These are phyloP conservation scores for Clathrospora elynae DNA, from an alignment of 2,329 filamentous ascomycete species.

Conservation along the genomic window DNA sequence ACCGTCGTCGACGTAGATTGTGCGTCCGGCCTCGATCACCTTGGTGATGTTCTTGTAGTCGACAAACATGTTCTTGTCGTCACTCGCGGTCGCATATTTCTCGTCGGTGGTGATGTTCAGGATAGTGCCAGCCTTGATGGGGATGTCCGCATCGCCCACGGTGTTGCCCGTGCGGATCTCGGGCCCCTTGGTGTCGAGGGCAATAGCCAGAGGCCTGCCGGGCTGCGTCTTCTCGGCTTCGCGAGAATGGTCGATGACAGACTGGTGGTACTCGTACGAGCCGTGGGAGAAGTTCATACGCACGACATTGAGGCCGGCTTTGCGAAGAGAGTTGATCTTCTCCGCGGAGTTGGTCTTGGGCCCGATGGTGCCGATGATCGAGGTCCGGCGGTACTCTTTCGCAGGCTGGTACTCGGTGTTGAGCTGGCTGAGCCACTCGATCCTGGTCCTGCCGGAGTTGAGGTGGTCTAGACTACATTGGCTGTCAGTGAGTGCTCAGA, in stretches of 20 bases:
- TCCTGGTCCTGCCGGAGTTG: slow-evolving; percentile 70
- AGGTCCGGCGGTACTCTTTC: slow-evolving; percentile 92
- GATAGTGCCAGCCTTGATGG: slow-evolving; percentile 80
- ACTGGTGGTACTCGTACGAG: slow-evolving; percentile 95
- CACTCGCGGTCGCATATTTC: slow-evolving; percentile 79
- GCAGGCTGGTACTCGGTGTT: slow-evolving; percentile 87
- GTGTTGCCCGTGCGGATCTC: slow-evolving; percentile 87
- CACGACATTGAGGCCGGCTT: slow-evolving; percentile 92
- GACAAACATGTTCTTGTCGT: slow-evolving; percentile 96
- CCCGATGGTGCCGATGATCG: slow-evolving; percentile 98
- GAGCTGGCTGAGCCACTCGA: slow-evolving; percentile 75
- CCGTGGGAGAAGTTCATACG: slow-evolving; percentile 99
- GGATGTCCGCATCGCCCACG: slow-evolving; percentile 71
- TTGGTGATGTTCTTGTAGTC: slow-evolving; percentile 99
- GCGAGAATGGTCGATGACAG: slow-evolving; percentile 94
- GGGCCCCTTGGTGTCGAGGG: slow-evolving; percentile 83
- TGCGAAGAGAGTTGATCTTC: slow-evolving; percentile 93
- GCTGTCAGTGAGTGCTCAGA: slow-evolving; percentile 14
- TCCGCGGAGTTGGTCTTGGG: slow-evolving; percentile 99
- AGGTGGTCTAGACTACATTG: slow-evolving; percentile 69
- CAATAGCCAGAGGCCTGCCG: slow-evolving; percentile 92
- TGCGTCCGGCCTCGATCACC: slow-evolving; percentile 87
- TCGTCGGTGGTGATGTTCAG: slow-evolving; percentile 98
- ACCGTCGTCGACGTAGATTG: slow-evolving; percentile 98
- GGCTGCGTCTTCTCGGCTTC: slow-evolving; percentile 76